These are phyloP conservation scores for Chrysanthemum lavandulifolium DNA, from an alignment of 129 eudicot species.

Conservation along the genomic window DNA sequence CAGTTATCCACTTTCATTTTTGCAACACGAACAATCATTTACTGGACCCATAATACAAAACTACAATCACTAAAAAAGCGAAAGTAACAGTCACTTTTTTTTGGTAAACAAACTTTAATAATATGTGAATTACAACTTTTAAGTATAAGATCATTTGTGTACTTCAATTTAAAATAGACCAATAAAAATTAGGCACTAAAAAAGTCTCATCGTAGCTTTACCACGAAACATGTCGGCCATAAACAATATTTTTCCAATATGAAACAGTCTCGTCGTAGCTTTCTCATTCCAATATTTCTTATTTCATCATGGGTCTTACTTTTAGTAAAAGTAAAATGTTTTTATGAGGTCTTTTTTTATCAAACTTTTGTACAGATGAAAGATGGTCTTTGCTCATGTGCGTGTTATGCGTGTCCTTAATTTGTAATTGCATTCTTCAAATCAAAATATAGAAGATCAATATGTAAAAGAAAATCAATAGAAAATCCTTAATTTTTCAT, in stretches of 20 bases:
- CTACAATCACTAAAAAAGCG: neutral
- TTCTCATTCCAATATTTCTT: neutral
- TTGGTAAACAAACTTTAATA: constrained; percentile 14
- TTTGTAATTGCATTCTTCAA: too few relatives aligned
- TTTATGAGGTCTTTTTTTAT: neutral
- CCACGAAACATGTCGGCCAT: constrained; percentile 40
- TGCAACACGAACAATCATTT: neutral
- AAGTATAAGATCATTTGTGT: constrained; percentile 10
- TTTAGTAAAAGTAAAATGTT: neutral
- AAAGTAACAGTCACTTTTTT: neutral
- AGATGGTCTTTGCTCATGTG: too few relatives aligned
- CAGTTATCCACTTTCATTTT: neutral
- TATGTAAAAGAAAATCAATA: too few relatives aligned
- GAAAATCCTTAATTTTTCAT: too few relatives aligned
- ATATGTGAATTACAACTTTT: constrained; percentile 7
- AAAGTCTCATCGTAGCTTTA: constrained; percentile 21
- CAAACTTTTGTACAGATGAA: too few relatives aligned
- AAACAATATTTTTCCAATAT: neutral
- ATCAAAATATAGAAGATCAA: too few relatives aligned
- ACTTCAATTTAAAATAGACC: constrained; percentile 3
- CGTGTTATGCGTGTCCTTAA: too few relatives aligned
- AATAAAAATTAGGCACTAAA: constrained; percentile 16
- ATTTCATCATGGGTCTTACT: neutral
- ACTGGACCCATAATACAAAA: constrained; percentile 10
- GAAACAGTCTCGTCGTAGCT: too few relatives aligned